Base-by-base conservation (phyloP, 306 rosid species). In the Nissolia schottii region DNA sequence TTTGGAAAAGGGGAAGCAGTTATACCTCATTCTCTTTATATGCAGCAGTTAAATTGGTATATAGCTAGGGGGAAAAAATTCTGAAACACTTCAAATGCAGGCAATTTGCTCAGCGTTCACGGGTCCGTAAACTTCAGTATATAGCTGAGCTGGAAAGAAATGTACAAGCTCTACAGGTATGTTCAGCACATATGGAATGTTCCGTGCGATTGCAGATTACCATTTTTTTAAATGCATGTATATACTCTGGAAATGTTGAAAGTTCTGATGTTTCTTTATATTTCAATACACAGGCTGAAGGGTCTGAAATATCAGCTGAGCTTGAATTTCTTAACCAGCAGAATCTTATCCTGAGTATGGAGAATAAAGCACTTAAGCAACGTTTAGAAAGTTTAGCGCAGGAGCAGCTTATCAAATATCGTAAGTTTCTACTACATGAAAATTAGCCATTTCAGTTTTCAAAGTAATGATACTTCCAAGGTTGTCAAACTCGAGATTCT, bases 61-160 rank as follows among this genome's bases (percentile, higher is more conserved):
- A 49, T 64, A 41, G 37, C 49, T 35, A 20, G 34, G 74, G 16
- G 69, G 11, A 3, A 27, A 46, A 4, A 38, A 57, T 49, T 65
- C 46, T 83, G 80, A 73, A 80, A 51, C 65, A 68, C 60, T 77
- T 32, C 13, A 64, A 41, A 50, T 89, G 78, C 88, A 95, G 99
- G 90, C 97, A 95, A 87, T 91, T 91, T 78, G 99, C 99, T 69
- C 99, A 95, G 80, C 96, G 99, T 7, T 95, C 99, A 38, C 87
- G 99, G 71, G 99, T 91, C 51, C 93, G 99, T 43, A 95, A 95
- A 77, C 96, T 91, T 82, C 99, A 95, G 75, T 95, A 91, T 85
- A 95, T 95, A 62, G 96, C 99, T 63, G 99, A 95, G 86, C 88
- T 95, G 78, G 99, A 95, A 83, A 95, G 96, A 79, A 95, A 89